Percentiles rank a stretch among this genome's conserved stretches.
Evolutionary conservation across 495 filamentous ascomycete genomes (phyloP).

Genomic region (Tuber umbilicatum): DNA sequence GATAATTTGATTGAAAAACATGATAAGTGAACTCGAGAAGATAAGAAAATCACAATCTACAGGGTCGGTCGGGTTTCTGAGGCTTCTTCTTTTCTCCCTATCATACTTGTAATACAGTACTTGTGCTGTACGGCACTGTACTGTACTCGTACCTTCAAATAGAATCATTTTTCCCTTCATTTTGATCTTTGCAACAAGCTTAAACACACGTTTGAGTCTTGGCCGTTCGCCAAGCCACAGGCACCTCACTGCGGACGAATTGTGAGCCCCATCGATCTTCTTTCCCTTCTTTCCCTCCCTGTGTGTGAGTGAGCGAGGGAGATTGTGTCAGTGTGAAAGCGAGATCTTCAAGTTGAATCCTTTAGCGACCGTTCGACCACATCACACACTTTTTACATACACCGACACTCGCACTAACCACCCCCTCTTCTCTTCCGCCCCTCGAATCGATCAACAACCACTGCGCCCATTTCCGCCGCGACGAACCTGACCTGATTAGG

Average conservation of each 20-base stretch:
- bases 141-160: background rate
- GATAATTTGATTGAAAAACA: background rate
- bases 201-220: background rate
- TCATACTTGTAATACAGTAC: background rate
- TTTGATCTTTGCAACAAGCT: background rate
- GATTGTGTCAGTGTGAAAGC: background rate
- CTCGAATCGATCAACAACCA: background rate
- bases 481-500: conserved; percentile 21
- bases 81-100: background rate
- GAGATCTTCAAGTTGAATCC: background rate
- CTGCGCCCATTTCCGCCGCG: background rate
- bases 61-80: background rate
- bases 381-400: background rate
- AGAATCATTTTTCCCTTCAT: background rate
- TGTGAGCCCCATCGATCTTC: background rate
- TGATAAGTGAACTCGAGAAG: background rate
- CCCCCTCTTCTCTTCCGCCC: background rate
- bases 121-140: too few species aligned
- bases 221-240: background rate
- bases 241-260: background rate
- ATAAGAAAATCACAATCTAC: background rate
- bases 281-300: background rate
- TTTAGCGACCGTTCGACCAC: background rate
- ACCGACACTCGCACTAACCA: background rate
- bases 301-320: background rate